These are phyloP conservation scores for Candida ponderosae DNA, from an alignment of 805 yeast genomes.

Conservation along the genomic window DNA sequence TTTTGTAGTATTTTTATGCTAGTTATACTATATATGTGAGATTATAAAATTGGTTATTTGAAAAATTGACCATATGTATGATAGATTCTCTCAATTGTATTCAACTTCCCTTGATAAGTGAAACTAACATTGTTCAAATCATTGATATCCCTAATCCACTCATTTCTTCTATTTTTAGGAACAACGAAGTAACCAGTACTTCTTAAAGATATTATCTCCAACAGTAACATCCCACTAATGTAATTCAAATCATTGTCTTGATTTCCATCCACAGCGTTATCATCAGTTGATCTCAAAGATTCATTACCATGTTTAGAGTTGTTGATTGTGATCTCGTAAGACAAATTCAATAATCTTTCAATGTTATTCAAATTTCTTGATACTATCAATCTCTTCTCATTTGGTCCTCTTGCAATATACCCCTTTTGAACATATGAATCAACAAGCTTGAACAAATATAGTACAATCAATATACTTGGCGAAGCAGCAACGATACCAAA, in stretches of 20 bases:
- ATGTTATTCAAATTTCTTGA: conserved; percentile 45
- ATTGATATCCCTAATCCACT: conserved; percentile 58
- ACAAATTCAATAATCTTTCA: conserved; percentile 41
- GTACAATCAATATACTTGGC: conserved; percentile 60
- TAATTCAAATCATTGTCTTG: conserved; percentile 22
- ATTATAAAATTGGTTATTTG: conserved; percentile 1
- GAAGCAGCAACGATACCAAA: conserved; percentile 86
- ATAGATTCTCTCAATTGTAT: conserved; percentile 51
- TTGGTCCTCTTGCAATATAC: conserved; percentile 13
- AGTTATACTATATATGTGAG: not conserved
- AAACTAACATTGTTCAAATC: conserved; percentile 41
- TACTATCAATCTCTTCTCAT: conserved; percentile 23
- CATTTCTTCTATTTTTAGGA: conserved; percentile 40
- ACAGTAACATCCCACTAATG: conserved; percentile 52
- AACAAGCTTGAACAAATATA: conserved; percentile 30
- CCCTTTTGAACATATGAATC: conserved; percentile 28
- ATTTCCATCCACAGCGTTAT: conserved; percentile 10
- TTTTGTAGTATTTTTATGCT: too few species aligned
- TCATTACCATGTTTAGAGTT: too few species aligned
- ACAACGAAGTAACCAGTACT: conserved; percentile 38
- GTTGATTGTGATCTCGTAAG: too few species aligned
- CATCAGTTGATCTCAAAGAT: too few species aligned
- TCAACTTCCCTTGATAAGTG: conserved; percentile 31
- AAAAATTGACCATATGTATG: conserved; percentile 42
- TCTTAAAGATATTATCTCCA: conserved; percentile 57